Evolutionary conservation across 1,284 basidiomycete genomes (phyloP).

Genomic region (Fomitopsis pinicola): DNA sequence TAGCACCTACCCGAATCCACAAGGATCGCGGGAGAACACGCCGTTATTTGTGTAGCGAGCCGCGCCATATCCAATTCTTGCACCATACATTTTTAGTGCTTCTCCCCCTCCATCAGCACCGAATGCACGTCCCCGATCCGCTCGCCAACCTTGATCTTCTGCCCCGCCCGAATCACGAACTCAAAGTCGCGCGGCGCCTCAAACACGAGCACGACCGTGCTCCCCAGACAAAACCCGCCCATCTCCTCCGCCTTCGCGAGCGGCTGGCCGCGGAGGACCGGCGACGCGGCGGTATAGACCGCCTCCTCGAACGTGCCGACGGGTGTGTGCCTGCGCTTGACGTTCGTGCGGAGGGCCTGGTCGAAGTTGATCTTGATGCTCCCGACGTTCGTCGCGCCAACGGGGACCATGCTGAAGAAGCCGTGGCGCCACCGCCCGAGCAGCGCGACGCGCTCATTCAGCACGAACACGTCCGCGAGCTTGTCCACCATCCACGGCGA

Average conservation of each 20-base stretch:
- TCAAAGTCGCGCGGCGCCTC: conserved; percentile 88
- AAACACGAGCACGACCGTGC: conserved; percentile 95
- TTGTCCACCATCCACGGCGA: conserved; percentile 95
- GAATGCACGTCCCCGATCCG: conserved; percentile 51
- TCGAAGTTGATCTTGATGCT: conserved; percentile 98
- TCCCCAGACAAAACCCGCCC: conserved; percentile 95
- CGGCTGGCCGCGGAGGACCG: conserved; percentile 86
- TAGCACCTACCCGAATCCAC: no score
- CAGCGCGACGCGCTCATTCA: conserved; percentile 97
- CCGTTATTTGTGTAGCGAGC: no score
- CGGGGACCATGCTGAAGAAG: conserved; percentile 97
- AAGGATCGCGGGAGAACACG: no score
- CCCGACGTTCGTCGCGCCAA: conserved; percentile 97
- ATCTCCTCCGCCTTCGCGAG: conserved; percentile 88
- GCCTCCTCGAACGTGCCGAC: conserved; percentile 93
- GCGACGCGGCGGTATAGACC: conserved; percentile 78
- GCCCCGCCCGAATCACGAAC: conserved; percentile 77
- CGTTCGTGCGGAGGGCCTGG: conserved; percentile 83
- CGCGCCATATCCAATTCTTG: no score
- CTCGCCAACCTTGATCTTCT: conserved; percentile 90
- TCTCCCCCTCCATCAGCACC: not conserved
- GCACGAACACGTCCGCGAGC: conserved; percentile 89
- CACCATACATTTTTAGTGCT: not conserved
- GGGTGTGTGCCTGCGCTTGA: conserved; percentile 56
- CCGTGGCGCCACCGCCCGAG: conserved; percentile 94